phyloP scores from a whole-genome alignment of 331 rosid genomes.

The Ulmus americana region DNA sequence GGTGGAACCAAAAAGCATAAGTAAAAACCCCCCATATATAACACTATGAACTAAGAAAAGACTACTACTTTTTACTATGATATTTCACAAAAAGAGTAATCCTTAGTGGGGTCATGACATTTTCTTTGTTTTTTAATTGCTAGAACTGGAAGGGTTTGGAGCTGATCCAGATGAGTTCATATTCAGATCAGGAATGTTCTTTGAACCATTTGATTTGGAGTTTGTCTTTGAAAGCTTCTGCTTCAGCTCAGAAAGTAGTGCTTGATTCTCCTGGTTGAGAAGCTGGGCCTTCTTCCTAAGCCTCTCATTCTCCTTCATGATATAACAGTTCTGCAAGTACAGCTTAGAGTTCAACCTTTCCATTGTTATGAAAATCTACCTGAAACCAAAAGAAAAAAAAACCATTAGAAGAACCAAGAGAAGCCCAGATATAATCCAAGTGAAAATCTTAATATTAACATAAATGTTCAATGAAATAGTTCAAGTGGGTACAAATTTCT shows the following conservation, averaged over 20 bases:
- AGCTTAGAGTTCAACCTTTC: conserved; percentile 92
- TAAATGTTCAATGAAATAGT: background rate
- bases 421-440: conserved; percentile 10
- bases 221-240: conserved; percentile 70
- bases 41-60: conserved; percentile 43
- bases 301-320: conserved; percentile 90
- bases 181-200: conserved; percentile 57
- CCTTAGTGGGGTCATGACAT: conserved; percentile 59
- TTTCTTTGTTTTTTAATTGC: conserved; percentile 26
- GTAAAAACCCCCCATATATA: conserved; percentile 25
- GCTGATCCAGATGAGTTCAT: conserved; percentile 43
- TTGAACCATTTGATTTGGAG: conserved; percentile 41
- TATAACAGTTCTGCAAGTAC: conserved; percentile 88
- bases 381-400: conserved; percentile 28
- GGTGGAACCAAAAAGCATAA: conserved; percentile 31
- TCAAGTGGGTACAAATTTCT: background rate
- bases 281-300: conserved; percentile 93
- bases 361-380: conserved; percentile 41
- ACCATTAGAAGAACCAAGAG: conserved; percentile 1
- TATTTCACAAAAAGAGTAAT: conserved; percentile 45
- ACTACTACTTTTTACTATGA: conserved; percentile 28
- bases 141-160: conserved; percentile 57
- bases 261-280: conserved; percentile 93
- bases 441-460: background rate
- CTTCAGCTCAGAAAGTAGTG: conserved; percentile 78